Conservation (phyloP, 202 grass and related monocot genomes). For the Schoenoplectus tabernaemontani region DNA sequence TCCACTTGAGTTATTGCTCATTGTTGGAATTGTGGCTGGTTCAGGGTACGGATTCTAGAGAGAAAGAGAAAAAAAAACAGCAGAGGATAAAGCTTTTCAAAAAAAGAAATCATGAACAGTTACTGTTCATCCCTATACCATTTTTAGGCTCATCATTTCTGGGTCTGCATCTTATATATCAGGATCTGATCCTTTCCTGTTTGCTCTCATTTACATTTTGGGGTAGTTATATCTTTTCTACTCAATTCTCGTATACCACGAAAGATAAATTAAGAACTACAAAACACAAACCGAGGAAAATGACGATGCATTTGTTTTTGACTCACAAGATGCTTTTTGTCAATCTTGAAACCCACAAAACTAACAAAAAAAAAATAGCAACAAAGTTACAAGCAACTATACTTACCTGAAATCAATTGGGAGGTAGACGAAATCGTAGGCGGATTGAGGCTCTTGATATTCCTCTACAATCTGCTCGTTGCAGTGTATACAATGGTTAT, state of each 20-base stretch:
- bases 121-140: slow-evolving; percentile 11
- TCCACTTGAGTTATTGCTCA: slow-evolving; percentile 49
- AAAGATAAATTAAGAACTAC: not conserved
- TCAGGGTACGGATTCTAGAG: slow-evolving; percentile 30
- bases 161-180: slow-evolving; percentile 23
- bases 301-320: not conserved
- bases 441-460: slow-evolving; percentile 49
- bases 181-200: slow-evolving; percentile 15
- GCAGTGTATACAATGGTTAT: slow-evolving; percentile 88
- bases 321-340: slow-evolving; percentile 15
- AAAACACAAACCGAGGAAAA: not conserved
- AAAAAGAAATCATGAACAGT: slow-evolving; percentile 1
- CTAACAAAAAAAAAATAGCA: slow-evolving; percentile 30
- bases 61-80: slow-evolving; percentile 6
- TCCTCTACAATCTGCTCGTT: slow-evolving; percentile 56
- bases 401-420: slow-evolving; percentile 99
- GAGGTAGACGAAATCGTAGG: slow-evolving; percentile 99
- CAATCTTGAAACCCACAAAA: slow-evolving; percentile 14
- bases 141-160: slow-evolving; percentile 33
- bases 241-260: slow-evolving; percentile 3
- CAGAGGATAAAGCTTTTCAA: slow-evolving; percentile 8
- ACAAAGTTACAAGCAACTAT: slow-evolving; percentile 3
- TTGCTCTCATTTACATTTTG: slow-evolving; percentile 23
- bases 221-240: slow-evolving; percentile 11
- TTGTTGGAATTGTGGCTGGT: slow-evolving; percentile 26